These are phyloP conservation scores for Phytophthora fragariae DNA, from an alignment of 352 stramenopile species.

Conservation along the genomic window DNA sequence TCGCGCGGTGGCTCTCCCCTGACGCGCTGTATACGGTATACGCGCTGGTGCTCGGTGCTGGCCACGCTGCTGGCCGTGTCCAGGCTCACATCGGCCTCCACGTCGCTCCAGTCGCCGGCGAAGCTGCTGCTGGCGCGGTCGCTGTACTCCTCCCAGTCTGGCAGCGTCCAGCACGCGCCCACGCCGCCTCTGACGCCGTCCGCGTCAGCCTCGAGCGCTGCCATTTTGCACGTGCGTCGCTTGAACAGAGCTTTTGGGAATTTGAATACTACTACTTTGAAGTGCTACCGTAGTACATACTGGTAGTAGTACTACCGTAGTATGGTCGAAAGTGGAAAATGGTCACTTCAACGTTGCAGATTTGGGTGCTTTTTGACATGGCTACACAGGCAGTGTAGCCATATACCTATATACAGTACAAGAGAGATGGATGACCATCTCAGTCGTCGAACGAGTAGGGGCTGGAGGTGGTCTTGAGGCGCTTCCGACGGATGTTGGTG, in stretches of 20 bases:
- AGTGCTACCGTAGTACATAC: no score
- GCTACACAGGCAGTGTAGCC: background rate
- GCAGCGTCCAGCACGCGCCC: constrained; percentile 47
- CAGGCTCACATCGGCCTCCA: constrained; percentile 43
- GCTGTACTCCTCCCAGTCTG: constrained; percentile 66
- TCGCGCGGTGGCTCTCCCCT: constrained; percentile 22
- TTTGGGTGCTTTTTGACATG: background rate
- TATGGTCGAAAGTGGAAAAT: constrained; percentile 21
- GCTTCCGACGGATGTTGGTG: constrained; percentile 21
- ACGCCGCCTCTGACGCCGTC: constrained; percentile 10
- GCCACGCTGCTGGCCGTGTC: constrained; percentile 43
- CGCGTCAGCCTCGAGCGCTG: background rate
- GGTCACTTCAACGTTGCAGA: constrained; percentile 27
- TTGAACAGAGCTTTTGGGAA: constrained; percentile 20
- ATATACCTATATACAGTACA: background rate
- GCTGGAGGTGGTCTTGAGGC: constrained; percentile 28
- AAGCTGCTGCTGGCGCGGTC: constrained; percentile 40
- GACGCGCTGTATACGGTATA: constrained; percentile 43
- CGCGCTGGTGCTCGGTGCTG: constrained; percentile 49
- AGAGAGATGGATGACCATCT: no score
- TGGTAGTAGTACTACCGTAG: background rate
- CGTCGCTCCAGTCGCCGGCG: constrained; percentile 40
- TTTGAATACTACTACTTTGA: constrained; percentile 18
- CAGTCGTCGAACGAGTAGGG: constrained; percentile 26
- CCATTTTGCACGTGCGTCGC: constrained; percentile 14